A percentile compares a stretch with the other conserved stretches of the same genome.
These are phyloP conservation scores for Candida tropicalis DNA, from an alignment of 1,139 yeast genomes.

Conservation along the genomic window DNA sequence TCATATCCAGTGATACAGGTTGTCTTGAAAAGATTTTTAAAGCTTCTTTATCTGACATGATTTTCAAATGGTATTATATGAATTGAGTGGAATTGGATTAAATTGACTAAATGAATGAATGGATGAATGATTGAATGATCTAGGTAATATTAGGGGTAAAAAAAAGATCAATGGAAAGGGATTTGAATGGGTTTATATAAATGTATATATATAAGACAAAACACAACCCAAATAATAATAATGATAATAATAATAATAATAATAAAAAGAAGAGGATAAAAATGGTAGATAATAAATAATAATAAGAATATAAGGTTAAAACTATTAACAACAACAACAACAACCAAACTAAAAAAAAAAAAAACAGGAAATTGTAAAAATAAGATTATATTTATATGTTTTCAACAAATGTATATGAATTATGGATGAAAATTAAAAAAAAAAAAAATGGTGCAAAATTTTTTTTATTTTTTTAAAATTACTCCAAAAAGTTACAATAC, in stretches of 20 bases:
- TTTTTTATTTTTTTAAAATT: too few species aligned
- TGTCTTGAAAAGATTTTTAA: constrained; percentile 72
- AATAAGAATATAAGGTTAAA: too few species aligned
- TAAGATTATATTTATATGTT: background rate
- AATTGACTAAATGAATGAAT: too few species aligned
- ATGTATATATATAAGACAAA: constrained; percentile 1
- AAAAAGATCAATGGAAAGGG: too few species aligned
- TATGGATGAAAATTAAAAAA: background rate
- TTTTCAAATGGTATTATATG: background rate
- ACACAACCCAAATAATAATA: background rate
- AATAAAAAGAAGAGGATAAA: background rate
- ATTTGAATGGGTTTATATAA: background rate
- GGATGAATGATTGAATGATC: too few species aligned
- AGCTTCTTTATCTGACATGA: constrained; percentile 59
- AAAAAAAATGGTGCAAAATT: constrained; percentile 1
- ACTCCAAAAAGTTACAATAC: constrained; percentile 14
- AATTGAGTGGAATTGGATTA: background rate
- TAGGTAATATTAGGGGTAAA: too few species aligned
- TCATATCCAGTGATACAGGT: constrained; percentile 80
- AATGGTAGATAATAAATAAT: too few species aligned
- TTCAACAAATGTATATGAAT: too few species aligned
- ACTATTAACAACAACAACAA: too few species aligned
- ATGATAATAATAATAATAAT: background rate
- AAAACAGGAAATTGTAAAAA: background rate
- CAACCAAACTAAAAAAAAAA: too few species aligned